Evolutionary conservation across 2,329 filamentous ascomycete species (phyloP).

Genomic region (Monilinia polystroma): DNA sequence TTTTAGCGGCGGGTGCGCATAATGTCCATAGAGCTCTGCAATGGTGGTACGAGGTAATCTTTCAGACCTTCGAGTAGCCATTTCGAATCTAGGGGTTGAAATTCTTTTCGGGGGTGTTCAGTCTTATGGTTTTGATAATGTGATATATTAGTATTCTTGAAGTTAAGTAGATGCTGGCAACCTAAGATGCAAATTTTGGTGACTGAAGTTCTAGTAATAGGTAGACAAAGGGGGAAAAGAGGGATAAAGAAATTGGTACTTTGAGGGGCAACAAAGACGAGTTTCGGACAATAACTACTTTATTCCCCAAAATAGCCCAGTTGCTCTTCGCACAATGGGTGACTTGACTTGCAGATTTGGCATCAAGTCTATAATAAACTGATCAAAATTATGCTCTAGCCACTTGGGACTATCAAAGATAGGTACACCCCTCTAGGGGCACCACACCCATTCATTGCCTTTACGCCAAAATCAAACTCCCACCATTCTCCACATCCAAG

Average conservation of each 20-base stretch:
- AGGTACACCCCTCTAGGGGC: not conserved
- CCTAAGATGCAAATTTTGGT: not conserved
- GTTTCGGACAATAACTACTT: not conserved
- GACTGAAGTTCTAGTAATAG: not conserved
- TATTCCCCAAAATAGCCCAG: not conserved
- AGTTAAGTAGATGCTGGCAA: no score
- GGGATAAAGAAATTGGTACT: not conserved
- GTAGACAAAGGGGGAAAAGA: not conserved
- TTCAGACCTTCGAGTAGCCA: not conserved
- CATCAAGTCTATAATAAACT: not conserved
- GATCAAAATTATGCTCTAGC: no score
- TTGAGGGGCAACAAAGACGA: not conserved
- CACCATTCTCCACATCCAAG: constrained; percentile 32
- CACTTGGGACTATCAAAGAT: not conserved
- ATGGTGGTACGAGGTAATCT: constrained; percentile 11
- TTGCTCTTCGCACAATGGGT: not conserved
- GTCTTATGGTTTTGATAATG: not conserved
- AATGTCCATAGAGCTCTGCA: constrained; percentile 17
- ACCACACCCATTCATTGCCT: not conserved
- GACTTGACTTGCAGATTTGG: not conserved
- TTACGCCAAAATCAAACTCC: constrained; percentile 32
- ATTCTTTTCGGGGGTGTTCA: not conserved
- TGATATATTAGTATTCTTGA: not conserved
- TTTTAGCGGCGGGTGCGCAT: not conserved
- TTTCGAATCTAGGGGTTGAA: not conserved